A percentile compares a stretch with the other conserved stretches of the same genome.
These are phyloP conservation scores for Colletotrichum falcatum DNA, from an alignment of 2,329 filamentous ascomycete genomes.

Conservation along the genomic window DNA sequence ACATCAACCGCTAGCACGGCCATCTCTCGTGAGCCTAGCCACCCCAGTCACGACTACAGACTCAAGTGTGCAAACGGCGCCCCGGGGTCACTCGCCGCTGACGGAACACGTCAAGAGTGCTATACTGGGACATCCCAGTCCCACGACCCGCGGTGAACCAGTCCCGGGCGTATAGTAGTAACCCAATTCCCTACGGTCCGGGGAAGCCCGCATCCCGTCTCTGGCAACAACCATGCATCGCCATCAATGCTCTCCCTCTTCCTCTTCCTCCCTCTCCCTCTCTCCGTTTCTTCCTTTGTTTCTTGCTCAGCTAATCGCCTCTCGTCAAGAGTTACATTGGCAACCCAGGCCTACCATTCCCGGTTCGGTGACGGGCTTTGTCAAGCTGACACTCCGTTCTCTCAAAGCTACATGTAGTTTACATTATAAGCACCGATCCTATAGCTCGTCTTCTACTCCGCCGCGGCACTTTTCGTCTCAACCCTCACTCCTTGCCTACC, in stretches of 20 bases:
- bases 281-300: neutral
- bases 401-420: neutral
- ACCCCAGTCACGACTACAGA: conserved; percentile 9
- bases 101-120: conserved; percentile 1
- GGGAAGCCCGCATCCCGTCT: conserved; percentile 17
- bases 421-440: neutral
- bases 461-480: neutral
- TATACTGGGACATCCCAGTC: conserved; percentile 3
- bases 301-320: neutral
- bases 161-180: neutral
- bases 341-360: neutral
- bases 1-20: conserved; percentile 4
- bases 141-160: neutral
- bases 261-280: neutral
- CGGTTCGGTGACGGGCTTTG: neutral
- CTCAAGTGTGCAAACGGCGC: conserved; percentile 1
- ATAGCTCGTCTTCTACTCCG: neutral
- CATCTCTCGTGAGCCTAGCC: conserved; percentile 22
- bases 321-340: neutral
- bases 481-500: neutral
- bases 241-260: conserved; percentile 20
- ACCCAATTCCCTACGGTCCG: conserved; percentile 11
- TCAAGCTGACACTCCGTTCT: conserved; percentile 16
- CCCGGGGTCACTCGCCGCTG: too few species aligned
- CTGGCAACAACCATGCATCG: conserved; percentile 34